phyloP scores from a whole-genome alignment of 352 stramenopile genomes.

The Plasmopara viticola region DNA sequence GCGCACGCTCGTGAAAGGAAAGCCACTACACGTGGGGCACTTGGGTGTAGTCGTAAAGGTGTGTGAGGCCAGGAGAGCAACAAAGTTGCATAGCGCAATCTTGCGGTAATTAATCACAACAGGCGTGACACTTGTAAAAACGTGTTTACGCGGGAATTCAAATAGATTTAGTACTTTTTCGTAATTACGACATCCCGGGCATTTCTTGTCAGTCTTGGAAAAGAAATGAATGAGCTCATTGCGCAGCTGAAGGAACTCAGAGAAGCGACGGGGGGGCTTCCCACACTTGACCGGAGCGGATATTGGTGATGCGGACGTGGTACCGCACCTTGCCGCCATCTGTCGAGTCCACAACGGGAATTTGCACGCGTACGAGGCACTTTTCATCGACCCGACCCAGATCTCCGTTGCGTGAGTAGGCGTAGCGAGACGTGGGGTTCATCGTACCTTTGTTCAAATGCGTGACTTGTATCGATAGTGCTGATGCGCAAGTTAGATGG shows the following conservation, averaged over 20 bases:
- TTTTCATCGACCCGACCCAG: slow-evolving; percentile 55
- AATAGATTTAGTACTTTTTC: slow-evolving; percentile 76
- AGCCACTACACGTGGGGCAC: slow-evolving; percentile 70
- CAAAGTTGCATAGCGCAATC: slow-evolving; percentile 62
- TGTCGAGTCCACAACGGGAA: slow-evolving; percentile 34
- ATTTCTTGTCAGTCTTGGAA: slow-evolving; percentile 52
- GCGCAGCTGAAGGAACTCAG: slow-evolving; percentile 71
- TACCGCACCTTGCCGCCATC: slow-evolving; percentile 54
- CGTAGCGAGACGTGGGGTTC: slow-evolving; percentile 49
- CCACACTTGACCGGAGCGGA: slow-evolving; percentile 64
- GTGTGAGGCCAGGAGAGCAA: slow-evolving; percentile 68
- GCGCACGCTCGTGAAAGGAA: slow-evolving; percentile 66
- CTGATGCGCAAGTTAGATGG: slow-evolving; percentile 9
- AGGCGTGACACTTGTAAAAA: slow-evolving; percentile 71
- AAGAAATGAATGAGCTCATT: slow-evolving; percentile 67
- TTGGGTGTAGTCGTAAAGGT: slow-evolving; percentile 76
- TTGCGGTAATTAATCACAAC: slow-evolving; percentile 81
- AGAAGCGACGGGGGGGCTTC: slow-evolving; percentile 70
- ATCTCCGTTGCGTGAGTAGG: slow-evolving; percentile 76
- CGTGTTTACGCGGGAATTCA: slow-evolving; percentile 79
- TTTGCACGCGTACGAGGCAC: slow-evolving; percentile 63
- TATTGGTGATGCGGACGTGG: slow-evolving; percentile 61
- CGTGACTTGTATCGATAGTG: neutral
- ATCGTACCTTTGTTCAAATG: slow-evolving; percentile 19
- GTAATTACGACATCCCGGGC: slow-evolving; percentile 76